A percentile compares a stretch with the other conserved stretches of the same genome.
Evolutionary conservation across 768 basidiomycete species (phyloP).

Genomic region (Krasilnikovozyma curviuscula): DNA sequence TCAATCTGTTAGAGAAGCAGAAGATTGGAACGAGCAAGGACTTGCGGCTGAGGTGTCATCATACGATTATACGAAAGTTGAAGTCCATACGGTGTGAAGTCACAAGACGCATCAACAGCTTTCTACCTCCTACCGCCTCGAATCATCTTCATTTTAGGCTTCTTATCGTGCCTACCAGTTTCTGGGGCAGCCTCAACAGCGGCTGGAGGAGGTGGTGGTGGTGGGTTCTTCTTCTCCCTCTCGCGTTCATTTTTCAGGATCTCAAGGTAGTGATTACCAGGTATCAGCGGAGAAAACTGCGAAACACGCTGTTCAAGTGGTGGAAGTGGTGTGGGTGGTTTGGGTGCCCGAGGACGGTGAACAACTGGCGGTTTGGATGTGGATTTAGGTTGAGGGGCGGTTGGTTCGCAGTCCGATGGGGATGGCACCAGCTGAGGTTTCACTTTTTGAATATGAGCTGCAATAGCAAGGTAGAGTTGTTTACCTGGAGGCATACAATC

Average conservation of each 20-base stretch:
- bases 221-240: constrained; percentile 1
- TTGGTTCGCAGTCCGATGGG: not conserved
- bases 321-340: constrained; percentile 1
- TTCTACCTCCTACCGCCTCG: constrained; percentile 8
- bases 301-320: not conserved
- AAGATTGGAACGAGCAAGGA: too few relatives aligned
- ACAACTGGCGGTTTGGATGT: not conserved
- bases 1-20: too few relatives aligned
- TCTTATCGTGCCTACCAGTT: constrained; percentile 11
- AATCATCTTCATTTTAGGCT: constrained; percentile 12
- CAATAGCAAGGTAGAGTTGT: constrained; percentile 9
- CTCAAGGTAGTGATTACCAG: not conserved
- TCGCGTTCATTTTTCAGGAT: constrained; percentile 1
- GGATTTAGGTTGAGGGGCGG: not conserved
- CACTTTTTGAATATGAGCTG: not conserved
- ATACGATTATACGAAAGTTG: too few relatives aligned
- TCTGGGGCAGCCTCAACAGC: not conserved
- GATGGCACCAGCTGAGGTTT: not conserved
- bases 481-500: not conserved
- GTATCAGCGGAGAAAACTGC: constrained; percentile 5
- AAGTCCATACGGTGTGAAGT: too few relatives aligned
- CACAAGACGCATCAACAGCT: too few relatives aligned
- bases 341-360: not conserved
- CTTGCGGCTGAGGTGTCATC: too few relatives aligned
- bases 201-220: too few relatives aligned